Percentiles rank a stretch among this genome's conserved stretches.
phyloP scores from a whole-genome alignment of 2,329 filamentous ascomycete species.

The Ambrosiella beaveri region DNA sequence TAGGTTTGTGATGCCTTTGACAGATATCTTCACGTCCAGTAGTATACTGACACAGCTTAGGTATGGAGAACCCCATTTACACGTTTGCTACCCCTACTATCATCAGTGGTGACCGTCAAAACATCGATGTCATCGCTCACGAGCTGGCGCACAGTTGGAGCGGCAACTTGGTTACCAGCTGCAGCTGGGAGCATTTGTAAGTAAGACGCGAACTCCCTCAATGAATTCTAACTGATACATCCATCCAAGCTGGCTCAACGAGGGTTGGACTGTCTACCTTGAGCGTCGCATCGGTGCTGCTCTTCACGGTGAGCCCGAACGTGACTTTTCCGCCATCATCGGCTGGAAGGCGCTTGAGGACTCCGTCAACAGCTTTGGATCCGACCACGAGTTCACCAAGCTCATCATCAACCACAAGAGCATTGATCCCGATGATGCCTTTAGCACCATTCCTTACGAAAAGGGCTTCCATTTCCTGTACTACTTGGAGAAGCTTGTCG shows the following conservation, averaged over 20 bases:
- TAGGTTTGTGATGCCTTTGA: constrained; percentile 20
- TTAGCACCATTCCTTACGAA: constrained; percentile 83
- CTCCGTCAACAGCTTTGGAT: constrained; percentile 58
- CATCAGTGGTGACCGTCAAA: constrained; percentile 77
- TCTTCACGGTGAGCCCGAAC: constrained; percentile 67
- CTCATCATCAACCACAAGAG: constrained; percentile 74
- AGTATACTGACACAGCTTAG: constrained; percentile 19
- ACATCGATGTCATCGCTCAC: constrained; percentile 91
- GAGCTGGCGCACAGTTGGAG: constrained; percentile 67
- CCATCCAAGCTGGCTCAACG: constrained; percentile 41
- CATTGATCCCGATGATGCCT: constrained; percentile 88
- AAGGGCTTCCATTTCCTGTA: constrained; percentile 94
- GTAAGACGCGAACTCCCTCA: constrained; percentile 16
- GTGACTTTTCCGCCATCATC: constrained; percentile 89
- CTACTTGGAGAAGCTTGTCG: constrained; percentile 71
- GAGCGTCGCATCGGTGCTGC: constrained; percentile 67
- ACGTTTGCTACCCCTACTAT: constrained; percentile 92
- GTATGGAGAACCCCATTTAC: constrained; percentile 84
- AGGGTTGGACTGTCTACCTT: constrained; percentile 88
- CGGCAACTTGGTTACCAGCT: constrained; percentile 66
- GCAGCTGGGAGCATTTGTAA: constrained; percentile 66
- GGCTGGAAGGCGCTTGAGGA: constrained; percentile 85
- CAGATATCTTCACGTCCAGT: not conserved
- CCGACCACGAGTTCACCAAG: constrained; percentile 84
- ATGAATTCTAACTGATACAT: not conserved